Evolutionary conservation across 2,329 filamentous ascomycete genomes (phyloP), one percentile per base, ranked within the genome.

Genomic region (Curvularia lunata): DNA sequence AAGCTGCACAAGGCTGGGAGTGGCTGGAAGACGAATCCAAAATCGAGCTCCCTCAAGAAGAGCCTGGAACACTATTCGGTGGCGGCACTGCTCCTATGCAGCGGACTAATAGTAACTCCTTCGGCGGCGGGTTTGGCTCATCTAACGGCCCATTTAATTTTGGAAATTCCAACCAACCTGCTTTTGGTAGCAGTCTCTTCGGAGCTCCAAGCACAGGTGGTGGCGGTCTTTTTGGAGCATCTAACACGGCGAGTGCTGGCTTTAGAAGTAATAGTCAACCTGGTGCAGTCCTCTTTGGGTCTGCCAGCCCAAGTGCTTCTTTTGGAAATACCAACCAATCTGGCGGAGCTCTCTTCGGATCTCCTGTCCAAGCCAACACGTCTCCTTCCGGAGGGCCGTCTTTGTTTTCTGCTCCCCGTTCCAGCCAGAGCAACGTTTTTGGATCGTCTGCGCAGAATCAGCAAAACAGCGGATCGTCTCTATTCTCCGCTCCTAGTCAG

Each of bases 1-100:
- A 59, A 54, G 53, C 57, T 28, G 48, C 49, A 9, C 40, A 62
- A 30, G 53, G 58, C 8, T 70, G 66, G 64, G 65, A 70, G 42
- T 74, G 61, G 51, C 57, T 75, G 5, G 72, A 75, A 40, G 67
- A 68, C 8, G 61, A 56, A 30, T 10, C 7, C 8, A 0, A 30
- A 8, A 32, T 45, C 4, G n/a, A 19, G 4, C 2, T 8, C 9
- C 23, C 7, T 37, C 13, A 16, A n/a, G 1, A n/a, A 18, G 13
- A 37, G 13, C n/a, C 32, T 34, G 32, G 2, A 37, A 37, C 16
- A 18, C 23, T 27, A 5, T 12, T 19, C 9, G 8, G 32, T 12
- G 5, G 28, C 12, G 28, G 10, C 1, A 3, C 28, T 30, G 34
- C 34, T 37, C 3, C 34, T 7, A 9, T 7, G 6, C 34, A 18